These are phyloP conservation scores for Oryza punctata DNA, from an alignment of 176 grass and related monocot species.

Conservation along the genomic window DNA sequence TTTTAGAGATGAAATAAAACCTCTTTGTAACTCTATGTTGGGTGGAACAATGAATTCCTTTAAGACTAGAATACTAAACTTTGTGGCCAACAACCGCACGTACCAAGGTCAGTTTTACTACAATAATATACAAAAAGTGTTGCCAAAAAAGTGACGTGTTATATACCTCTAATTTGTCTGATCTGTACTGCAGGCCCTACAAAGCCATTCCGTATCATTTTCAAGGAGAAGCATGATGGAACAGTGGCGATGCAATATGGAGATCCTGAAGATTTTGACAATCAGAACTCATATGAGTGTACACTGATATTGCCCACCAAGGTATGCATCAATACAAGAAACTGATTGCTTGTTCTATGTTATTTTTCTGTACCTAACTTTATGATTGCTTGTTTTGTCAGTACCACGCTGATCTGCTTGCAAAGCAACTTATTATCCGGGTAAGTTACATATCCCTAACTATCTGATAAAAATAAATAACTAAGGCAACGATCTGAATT, in stretches of 20 bases:
- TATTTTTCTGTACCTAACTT: slow-evolving; percentile 37
- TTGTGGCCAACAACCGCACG: slow-evolving; percentile 41
- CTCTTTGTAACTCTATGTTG: slow-evolving; percentile 75
- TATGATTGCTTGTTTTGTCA: slow-evolving; percentile 50
- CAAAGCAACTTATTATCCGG: slow-evolving; percentile 58
- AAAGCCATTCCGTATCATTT: slow-evolving; percentile 57
- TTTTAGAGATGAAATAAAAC: slow-evolving; percentile 62
- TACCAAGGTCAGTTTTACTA: slow-evolving; percentile 71
- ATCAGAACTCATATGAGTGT: slow-evolving; percentile 54
- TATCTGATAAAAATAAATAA: slow-evolving; percentile 14
- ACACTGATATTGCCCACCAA: slow-evolving; percentile 73
- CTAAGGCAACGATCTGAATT: slow-evolving; percentile 36
- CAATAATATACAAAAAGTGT: neutral
- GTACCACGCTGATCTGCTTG: slow-evolving; percentile 79
- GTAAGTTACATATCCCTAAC: slow-evolving; percentile 50
- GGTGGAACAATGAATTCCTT: slow-evolving; percentile 78
- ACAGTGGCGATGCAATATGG: slow-evolving; percentile 88
- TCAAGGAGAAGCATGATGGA: slow-evolving; percentile 81
- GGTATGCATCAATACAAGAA: slow-evolving; percentile 44
- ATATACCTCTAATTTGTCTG: slow-evolving; percentile 11
- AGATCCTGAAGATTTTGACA: slow-evolving; percentile 78
- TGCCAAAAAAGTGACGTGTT: neutral
- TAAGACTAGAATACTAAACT: slow-evolving; percentile 73
- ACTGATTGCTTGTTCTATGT: neutral
- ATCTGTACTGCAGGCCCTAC: slow-evolving; percentile 42